Base-by-base conservation (phyloP, 2,329 filamentous ascomycete genomes). In the Curvularia spicifera region DNA sequence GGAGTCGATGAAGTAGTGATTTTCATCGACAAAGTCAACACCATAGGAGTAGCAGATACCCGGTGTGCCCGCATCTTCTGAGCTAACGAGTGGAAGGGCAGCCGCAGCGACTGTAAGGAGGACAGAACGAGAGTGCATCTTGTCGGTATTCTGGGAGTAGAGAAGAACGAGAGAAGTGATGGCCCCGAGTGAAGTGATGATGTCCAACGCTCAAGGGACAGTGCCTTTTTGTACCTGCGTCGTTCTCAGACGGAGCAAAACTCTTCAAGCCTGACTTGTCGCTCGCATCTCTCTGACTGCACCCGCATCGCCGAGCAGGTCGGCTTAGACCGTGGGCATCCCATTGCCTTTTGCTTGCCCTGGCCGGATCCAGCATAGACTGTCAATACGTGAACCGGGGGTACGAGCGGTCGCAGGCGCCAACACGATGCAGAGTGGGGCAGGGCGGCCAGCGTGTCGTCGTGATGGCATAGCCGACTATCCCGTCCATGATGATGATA, bases 1-100 rank as follows among this genome's bases (percentile, higher is more conserved):
- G 9, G 73, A 73, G 64, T 82, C 80, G 65, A 81, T 80, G 66
- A 81, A 82, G 68, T 81, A 82, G 18, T 68, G 62, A 2, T 74
- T 75, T 35, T 77, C 78, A 61, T 78, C 75, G 46, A 79, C 66
- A 53, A 79, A 82, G 61, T 82, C 80, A 18, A 78, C 71, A 50
- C 76, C 76, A 52, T 68, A 78, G 10, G 76, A 75, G 47, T 72
- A 68, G 58, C 76, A 78, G 20, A 71, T 64, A 1, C 70, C 24
- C 29, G 12, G 8, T 24, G 70, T 24, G 67, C 64, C 6, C 59
- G 56, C 52, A 18, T 40, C 53, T 40, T 72, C 63, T 10, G 70
- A 59, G 22, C 48, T 57, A 43, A 64, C 69, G 22, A 72, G 43
- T 5, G 73, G 68, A 20, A 76, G 35, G 2, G 73, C 55, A 22